Base-by-base conservation (phyloP, 768 basidiomycete genomes). In the Russula virescens region DNA sequence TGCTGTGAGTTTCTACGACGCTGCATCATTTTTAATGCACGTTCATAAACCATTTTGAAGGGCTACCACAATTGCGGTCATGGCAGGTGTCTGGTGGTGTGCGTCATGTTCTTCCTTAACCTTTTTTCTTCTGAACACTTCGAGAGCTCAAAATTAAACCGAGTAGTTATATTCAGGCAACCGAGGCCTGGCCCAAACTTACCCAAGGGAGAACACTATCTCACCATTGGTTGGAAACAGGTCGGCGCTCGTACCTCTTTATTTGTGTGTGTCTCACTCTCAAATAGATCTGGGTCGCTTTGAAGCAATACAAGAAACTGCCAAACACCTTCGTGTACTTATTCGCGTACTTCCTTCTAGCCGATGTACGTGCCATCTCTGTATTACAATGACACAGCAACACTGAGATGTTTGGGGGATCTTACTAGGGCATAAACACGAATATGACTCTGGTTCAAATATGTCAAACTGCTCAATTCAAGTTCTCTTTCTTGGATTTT, bases 201-300 rank as follows among this genome's bases (percentile, higher is more conserved):
- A 28, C 92, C 91, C 0, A 86, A 85, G 66, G 85, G 86, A 54
- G 84, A 91, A 66, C 80, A 73, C 62, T 93, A 92, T 68, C 62
- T 91, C 31, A 90, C 89, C 0, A 81, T 94, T 48, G 92, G 92
- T 49, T 93, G 87, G 87, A 91, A 88, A 70, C 90, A 35, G 34
- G 34, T 35, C 34, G 5, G 34, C 34, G 34, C 34, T 10, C 34
- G 34, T 10, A 35, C 10, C 34, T 35, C 34, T n/a, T 5, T 5
- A 10, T 5, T 10, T 10, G 5, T 35, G 34, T 10, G 5, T 10
- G 5, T 35, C 34, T 35, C 34, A 10, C 34, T 35, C 10, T 35
- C 34, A 5, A 35, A 35, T 35, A 35, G 34, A 35, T 35, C 34
- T 35, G 34, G 34, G 10, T 35, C 34, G 5, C 34, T 5, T 35